A percentile compares a stretch with the other conserved stretches of the same genome.
Evolutionary conservation across 805 yeast genomes (phyloP).

Genomic region (Candida krabiensis): DNA sequence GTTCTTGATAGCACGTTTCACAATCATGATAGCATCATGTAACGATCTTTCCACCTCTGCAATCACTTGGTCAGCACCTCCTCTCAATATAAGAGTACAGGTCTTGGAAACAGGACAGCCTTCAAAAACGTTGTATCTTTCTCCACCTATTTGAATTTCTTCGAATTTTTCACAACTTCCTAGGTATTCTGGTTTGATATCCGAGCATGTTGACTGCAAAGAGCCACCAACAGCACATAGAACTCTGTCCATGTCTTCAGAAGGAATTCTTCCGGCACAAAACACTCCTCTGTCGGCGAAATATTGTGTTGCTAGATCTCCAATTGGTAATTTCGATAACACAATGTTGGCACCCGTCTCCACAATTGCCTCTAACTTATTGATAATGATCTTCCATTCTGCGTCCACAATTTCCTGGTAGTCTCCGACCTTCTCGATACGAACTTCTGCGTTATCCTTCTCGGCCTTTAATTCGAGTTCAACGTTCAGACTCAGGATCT

Average conservation of each 20-base stretch:
- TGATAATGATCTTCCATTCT: slow-evolving; percentile 93
- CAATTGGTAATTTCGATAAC: slow-evolving; percentile 92
- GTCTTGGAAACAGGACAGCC: slow-evolving; percentile 94
- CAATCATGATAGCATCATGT: slow-evolving; percentile 98
- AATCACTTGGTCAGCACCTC: slow-evolving; percentile 98
- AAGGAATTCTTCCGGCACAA: slow-evolving; percentile 93
- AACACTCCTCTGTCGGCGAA: slow-evolving; percentile 95
- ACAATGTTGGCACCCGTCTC: slow-evolving; percentile 90
- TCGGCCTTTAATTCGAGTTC: slow-evolving; percentile 97
- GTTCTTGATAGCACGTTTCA: slow-evolving; percentile 88
- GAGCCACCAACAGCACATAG: slow-evolving; percentile 93
- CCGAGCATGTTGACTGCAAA: slow-evolving; percentile 75
- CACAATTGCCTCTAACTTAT: slow-evolving; percentile 80
- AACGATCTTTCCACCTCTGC: slow-evolving; percentile 97
- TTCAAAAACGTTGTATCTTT: slow-evolving; percentile 87
- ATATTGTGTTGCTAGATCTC: slow-evolving; percentile 97
- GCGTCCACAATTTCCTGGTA: slow-evolving; percentile 98
- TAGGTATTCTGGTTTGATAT: slow-evolving; percentile 65
- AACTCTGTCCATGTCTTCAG: slow-evolving; percentile 90
- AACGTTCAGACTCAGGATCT: slow-evolving; percentile 80
- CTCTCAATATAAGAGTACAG: slow-evolving; percentile 89
- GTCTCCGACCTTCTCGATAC: slow-evolving; percentile 90
- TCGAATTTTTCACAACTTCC: slow-evolving; percentile 87
- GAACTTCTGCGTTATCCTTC: slow-evolving; percentile 97
- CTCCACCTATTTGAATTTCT: slow-evolving; percentile 95